Conservation (phyloP, 257 asterid species). For the Solanum chmielewskii region DNA sequence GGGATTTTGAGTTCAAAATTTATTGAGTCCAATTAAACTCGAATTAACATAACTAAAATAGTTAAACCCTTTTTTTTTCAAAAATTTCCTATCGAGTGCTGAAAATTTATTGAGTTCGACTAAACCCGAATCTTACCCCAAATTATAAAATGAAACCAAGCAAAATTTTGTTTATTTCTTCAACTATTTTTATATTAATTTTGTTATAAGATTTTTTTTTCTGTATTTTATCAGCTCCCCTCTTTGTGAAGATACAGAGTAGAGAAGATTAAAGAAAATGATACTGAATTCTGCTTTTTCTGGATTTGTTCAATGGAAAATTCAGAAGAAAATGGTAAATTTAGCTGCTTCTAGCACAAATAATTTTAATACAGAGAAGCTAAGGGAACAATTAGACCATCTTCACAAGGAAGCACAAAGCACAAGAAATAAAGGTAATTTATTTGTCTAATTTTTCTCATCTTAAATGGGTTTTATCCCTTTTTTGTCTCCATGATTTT, state of each 20-base stretch:
- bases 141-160: no score
- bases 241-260: neutral
- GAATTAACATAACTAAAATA: no score
- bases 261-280: neutral
- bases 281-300: conserved; percentile 9
- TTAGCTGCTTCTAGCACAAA: conserved; percentile 8
- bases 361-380: conserved; percentile 10
- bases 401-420: conserved; percentile 29
- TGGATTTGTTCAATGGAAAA: conserved; percentile 9
- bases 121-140: neutral
- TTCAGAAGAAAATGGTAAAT: conserved; percentile 4
- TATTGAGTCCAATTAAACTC: no score
- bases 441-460: neutral
- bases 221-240: neutral
- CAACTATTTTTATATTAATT: neutral
- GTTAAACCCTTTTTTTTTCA: no score
- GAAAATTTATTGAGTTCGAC: neutral
- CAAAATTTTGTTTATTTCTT: neutral
- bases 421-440: conserved; percentile 20
- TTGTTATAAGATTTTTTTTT: neutral
- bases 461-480: neutral
- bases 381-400: conserved; percentile 17
- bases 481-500: neutral
- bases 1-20: no score
- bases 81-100: no score